Base-by-base conservation (phyloP, 495 filamentous ascomycete genomes). In the Talaromyces stipitatus region DNA sequence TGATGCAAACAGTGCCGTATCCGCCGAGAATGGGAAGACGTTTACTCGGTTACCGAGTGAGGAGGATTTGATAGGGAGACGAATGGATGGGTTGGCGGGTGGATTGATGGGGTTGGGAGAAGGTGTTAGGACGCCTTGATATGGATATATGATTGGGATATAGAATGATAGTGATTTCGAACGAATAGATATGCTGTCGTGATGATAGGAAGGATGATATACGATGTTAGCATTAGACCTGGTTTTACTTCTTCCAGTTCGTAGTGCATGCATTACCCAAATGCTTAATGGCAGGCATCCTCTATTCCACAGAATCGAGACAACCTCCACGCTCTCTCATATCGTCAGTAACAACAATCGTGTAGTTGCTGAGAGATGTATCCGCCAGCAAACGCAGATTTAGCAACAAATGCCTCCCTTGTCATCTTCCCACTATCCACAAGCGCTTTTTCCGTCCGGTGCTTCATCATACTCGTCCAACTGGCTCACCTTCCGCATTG, bases 1-100 rank as follows among this genome's bases (percentile, higher is more conserved):
- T 22, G 26, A 12, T 14, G 2, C 48, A 1, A 51, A 23, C 16
- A 51, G 48, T 30, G 27, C 24, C 4, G 3, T 30, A 2, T 51
- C 48, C n/a, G n/a, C n/a, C 26, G 54, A 55, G 11, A 55, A 55
- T 30, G 54, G 54, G n/a, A 28, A 32, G 54, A 55, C 54, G 14
- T 43, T 91, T 54, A 82, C 86, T 4, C 89, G 86, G 68, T 71
- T 96, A 28, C 84, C 83, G 27, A 95, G 89, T 65, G 84, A 87
- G 59, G 90, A 95, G 58, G 91, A 96, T 75, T 65, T 97, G 55
- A 68, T 97, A 12, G 84, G 86, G 6, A 75, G 92, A 54, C 74
- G 92, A 41, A 97, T 97, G 92, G 82, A 88, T 63, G 89, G 88
- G 5, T 68, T 97, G 24, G 85, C 89, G 6, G 84, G 87, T 4